phyloP scores from a whole-genome alignment of 495 filamentous ascomycete genomes.

The Penicillium dipodomyicola region DNA sequence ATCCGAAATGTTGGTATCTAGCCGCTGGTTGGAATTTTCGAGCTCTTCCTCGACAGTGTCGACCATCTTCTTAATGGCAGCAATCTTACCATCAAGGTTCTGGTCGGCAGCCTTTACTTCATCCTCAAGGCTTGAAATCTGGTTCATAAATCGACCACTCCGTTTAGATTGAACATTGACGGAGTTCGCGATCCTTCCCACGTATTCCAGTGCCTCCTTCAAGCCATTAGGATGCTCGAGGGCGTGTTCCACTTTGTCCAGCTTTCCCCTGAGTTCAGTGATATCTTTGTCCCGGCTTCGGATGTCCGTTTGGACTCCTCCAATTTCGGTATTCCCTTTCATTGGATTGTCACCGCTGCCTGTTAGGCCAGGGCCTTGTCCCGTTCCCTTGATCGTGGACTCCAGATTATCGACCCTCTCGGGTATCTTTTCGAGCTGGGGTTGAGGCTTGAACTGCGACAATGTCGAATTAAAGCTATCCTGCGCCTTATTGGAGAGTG shows the following conservation, averaged over 20 bases:
- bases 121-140: neutral
- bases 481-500: neutral
- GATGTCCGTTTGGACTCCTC: neutral
- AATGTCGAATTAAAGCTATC: neutral
- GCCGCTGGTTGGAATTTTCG: neutral
- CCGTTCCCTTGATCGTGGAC: neutral
- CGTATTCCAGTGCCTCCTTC: neutral
- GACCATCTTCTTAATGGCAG: neutral
- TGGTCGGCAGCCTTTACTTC: neutral
- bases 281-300: neutral
- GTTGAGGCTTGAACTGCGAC: neutral
- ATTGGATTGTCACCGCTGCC: neutral
- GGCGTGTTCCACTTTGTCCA: neutral
- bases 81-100: neutral
- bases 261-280: neutral
- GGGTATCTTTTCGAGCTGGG: neutral
- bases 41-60: neutral
- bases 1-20: neutral
- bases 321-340: neutral
- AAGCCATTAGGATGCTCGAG: neutral
- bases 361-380: neutral
- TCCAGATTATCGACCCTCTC: constrained; percentile 2
- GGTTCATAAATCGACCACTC: neutral
- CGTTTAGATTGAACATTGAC: neutral
- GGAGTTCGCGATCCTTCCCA: neutral